Evolutionary conservation across 2,329 filamentous ascomycete genomes (phyloP), one percentile per base, ranked within the genome.

Genomic region (Phaeosphaeria sp.): DNA sequence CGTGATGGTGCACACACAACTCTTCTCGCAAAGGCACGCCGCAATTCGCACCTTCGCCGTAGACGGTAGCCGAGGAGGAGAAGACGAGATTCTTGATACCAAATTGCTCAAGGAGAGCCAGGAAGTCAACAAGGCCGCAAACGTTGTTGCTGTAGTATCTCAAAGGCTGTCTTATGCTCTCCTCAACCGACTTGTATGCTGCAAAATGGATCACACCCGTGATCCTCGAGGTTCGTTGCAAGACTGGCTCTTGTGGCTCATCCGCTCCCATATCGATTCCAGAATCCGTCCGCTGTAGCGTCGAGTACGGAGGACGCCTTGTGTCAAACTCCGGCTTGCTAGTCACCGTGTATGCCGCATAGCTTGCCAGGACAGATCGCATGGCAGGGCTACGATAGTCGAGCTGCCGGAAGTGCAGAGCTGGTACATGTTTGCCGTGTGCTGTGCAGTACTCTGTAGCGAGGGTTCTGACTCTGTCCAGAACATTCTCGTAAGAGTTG

Each of bases 101-200:
- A 66, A 85, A 86, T 57, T 86, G 81, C 51, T 83, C 82, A 46
- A 90, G 80, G 4, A 84, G 79, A 18, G 80, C 75, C 27, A 88
- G 80, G 56, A 90, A 83, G 57, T 87, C 81, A 48, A 90, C 80
- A 5, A 90, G 77, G 0, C 87, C 88, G 64, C 83, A 84, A 30
- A 90, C 86, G 59, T 90, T 90, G 78, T 90, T 90, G 57, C 82
- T 81, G 74, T 90, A 90, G 74, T 90, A 90, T 57, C 83, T 83
- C 55, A 90, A 74, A 0, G 87, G 87, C 56, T 81, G 77, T 24
- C 77, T 74, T 59, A 89, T 89, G 44, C 86, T 89, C 65, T 90
- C 87, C 24, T 83, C 83, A 0, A 89, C 87, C 2, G 87, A 86
- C 71, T 90, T 90, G 79, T 86, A 85, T 1, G 88, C 88, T 15